Evolutionary conservation across 2,329 filamentous ascomycete genomes (phyloP), one percentile per base, ranked within the genome.

Genomic region (Fusarium papillatum): DNA sequence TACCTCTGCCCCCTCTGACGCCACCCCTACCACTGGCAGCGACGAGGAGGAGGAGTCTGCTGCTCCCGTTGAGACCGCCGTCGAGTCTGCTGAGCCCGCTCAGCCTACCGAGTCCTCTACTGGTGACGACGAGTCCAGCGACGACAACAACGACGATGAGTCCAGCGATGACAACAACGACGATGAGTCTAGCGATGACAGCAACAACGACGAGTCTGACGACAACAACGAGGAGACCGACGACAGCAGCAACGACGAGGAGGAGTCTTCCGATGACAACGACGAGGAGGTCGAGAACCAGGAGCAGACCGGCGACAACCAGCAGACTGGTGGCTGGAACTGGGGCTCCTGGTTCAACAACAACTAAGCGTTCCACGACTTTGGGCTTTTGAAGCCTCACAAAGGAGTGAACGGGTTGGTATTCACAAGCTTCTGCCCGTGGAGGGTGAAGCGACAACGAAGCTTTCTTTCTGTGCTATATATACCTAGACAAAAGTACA

Each of bases 211-310:
- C 4, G 48, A 68, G 24, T 64, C 71, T 5, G 53, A 14, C 11
- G 66, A 66, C 8, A 39, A 76, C 5, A 19, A 69, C 22, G 60
- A 71, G 26, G 64, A 71, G 10, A 64, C 64, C 13, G 39, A 66
- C 2, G 63, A 66, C n/a, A 24, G 63, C 48, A 48, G 41, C n/a
- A 46, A 66, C 17, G 38, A 65, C 29, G 29, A 31, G 48, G 60
- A 60, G 14, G 34, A 55, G 10, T 50, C 43, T 50, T 61, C 34
- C 7, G 59, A 64, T n/a, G 43, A 67, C 7, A 24, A 68, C 19
- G 64, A 71, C 7, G 64, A 70, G 39, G 53, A 67, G n/a, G 48
- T 70, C 10, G 7, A 64, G 7, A 55, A 55, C 50, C 50, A 55
- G 50, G 64, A 70, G 39, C 39, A 67, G n/a, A 38, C 70, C 10